A percentile compares a stretch with the other conserved stretches of the same genome.
Conservation (phyloP, 257 asterid genomes). For the Fraxinus americana region DNA sequence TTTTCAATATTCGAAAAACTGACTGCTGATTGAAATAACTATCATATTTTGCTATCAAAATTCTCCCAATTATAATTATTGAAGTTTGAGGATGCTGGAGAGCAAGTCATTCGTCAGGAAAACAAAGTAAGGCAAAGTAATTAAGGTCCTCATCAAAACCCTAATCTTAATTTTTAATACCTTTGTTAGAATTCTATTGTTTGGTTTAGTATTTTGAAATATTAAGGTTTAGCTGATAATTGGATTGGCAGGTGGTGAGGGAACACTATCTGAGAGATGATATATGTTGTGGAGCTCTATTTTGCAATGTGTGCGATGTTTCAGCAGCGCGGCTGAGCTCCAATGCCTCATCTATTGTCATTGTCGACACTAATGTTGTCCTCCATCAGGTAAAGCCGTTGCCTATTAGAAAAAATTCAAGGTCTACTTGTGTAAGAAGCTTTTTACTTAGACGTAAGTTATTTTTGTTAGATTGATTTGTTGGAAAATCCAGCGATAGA, state of each 20-base stretch:
- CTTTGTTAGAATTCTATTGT: not conserved
- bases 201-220: not conserved
- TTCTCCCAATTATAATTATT: no score
- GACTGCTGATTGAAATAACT: no score
- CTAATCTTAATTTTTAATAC: not conserved
- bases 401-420: not conserved
- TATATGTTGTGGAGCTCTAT: constrained; percentile 84
- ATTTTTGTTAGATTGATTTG: constrained; percentile 72
- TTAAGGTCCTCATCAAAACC: constrained; percentile 50
- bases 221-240: constrained; percentile 23
- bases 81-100: constrained; percentile 53
- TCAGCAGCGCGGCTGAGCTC: constrained; percentile 56
- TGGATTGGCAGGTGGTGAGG: constrained; percentile 62
- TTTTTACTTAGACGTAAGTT: not conserved
- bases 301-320: constrained; percentile 68
- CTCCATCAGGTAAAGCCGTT: constrained; percentile 65
- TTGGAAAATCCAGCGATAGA: constrained; percentile 88
- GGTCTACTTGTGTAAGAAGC: not conserved
- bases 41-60: no score
- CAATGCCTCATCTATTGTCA: constrained; percentile 46
- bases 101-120: constrained; percentile 73
- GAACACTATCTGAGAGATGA: constrained; percentile 95
- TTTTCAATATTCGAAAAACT: no score
- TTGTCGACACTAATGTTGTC: constrained; percentile 88
- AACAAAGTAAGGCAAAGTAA: constrained; percentile 79